phyloP scores from a whole-genome alignment of 106 monocot species.

The Allium cepa region DNA sequence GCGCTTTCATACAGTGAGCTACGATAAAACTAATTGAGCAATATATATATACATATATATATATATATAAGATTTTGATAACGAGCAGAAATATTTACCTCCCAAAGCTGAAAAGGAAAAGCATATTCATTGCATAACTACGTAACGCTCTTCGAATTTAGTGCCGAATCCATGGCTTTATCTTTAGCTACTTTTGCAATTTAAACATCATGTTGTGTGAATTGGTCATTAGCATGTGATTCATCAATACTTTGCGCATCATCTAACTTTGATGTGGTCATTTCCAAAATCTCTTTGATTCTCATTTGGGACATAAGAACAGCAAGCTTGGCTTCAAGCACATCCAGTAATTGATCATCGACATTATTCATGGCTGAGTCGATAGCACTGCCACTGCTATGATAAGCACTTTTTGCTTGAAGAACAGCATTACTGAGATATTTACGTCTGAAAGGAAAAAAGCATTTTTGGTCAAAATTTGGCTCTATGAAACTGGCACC shows the following conservation, averaged over 20 bases:
- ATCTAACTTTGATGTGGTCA: slow-evolving; percentile 40
- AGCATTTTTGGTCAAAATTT: no score
- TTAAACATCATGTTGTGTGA: slow-evolving; percentile 28
- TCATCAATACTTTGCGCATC: slow-evolving; percentile 14
- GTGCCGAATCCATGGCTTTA: slow-evolving; percentile 65
- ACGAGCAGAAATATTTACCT: slow-evolving; percentile 35
- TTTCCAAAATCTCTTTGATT: slow-evolving; percentile 77
- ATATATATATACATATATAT: no score
- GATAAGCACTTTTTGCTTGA: slow-evolving; percentile 79
- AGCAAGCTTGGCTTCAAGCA: no score
- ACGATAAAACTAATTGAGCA: no score
- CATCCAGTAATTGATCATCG: no score
- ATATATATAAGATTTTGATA: no score
- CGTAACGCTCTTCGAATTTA: slow-evolving; percentile 85
- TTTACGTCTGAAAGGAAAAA: slow-evolving; percentile 39
- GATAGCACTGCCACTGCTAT: slow-evolving; percentile 12
- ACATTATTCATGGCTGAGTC: no score
- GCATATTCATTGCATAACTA: slow-evolving; percentile 98
- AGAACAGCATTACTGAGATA: slow-evolving; percentile 92
- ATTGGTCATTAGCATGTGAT: slow-evolving; percentile 30
- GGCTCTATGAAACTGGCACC: no score
- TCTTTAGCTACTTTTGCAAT: slow-evolving; percentile 44
- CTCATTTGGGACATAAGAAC: slow-evolving; percentile 87
- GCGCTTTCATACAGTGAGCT: no score
- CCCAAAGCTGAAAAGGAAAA: slow-evolving; percentile 92